Evolutionary conservation across 331 rosid species (phyloP).

Genomic region (Phaseolus coccineus): DNA sequence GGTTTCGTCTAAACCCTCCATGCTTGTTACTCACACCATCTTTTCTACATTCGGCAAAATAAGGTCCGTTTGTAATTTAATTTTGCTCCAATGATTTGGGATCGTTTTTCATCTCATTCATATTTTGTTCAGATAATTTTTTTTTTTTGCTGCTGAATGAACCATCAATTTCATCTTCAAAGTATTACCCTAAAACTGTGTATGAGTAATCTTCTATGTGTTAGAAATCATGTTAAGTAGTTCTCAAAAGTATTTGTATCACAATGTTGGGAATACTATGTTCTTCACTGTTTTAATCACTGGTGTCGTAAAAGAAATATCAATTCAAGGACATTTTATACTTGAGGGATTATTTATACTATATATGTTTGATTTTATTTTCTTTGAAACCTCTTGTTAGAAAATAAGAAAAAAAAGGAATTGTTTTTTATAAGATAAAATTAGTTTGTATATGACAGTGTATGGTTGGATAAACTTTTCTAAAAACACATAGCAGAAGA

Average conservation of each 20-base stretch:
- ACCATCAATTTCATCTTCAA: too few relatives aligned
- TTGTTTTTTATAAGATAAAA: too few relatives aligned
- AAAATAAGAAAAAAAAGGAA: too few relatives aligned
- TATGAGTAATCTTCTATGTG: neutral
- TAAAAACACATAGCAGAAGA: too few relatives aligned
- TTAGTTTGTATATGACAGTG: too few relatives aligned
- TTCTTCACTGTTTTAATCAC: too few relatives aligned
- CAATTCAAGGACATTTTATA: neutral
- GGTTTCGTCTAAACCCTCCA: slow-evolving; percentile 95
- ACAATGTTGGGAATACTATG: neutral
- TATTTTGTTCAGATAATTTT: neutral
- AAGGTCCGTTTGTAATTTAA: slow-evolving; percentile 52
- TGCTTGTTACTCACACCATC: slow-evolving; percentile 92
- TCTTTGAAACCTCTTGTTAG: too few relatives aligned
- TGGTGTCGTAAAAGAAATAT: too few relatives aligned
- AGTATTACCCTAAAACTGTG: too few relatives aligned
- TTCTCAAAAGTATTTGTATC: neutral
- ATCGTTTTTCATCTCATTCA: neutral
- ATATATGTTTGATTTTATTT: too few relatives aligned
- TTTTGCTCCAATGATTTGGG: neutral
- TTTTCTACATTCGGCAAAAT: slow-evolving; percentile 89
- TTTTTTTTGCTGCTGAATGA: too few relatives aligned
- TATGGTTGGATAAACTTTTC: too few relatives aligned
- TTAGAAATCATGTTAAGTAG: neutral
- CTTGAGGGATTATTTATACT: neutral